These are phyloP conservation scores for Plantago lanceolata DNA, from an alignment of 305 asterid species.

Conservation along the genomic window DNA sequence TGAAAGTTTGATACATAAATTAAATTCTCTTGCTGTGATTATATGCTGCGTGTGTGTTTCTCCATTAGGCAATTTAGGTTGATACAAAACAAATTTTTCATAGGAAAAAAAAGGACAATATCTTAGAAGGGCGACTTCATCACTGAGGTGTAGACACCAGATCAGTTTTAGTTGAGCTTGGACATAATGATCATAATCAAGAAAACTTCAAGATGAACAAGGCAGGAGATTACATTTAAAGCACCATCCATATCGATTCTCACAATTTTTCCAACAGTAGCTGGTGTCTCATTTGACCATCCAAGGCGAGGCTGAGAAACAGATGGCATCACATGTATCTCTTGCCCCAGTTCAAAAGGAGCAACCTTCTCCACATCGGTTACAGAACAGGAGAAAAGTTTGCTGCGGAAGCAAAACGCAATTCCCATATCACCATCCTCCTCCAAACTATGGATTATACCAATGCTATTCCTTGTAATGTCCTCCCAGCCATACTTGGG, in stretches of 20 bases:
- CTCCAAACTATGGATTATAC: constrained; percentile 91
- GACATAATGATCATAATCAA: too few relatives aligned
- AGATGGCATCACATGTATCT: constrained; percentile 68
- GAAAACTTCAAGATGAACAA: constrained; percentile 20
- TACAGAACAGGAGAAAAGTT: constrained; percentile 81
- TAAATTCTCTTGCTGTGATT: neutral
- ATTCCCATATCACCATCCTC: constrained; percentile 96
- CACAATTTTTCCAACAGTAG: constrained; percentile 73
- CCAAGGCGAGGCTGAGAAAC: constrained; percentile 91
- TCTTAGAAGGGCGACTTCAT: too few relatives aligned
- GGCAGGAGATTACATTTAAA: constrained; percentile 63
- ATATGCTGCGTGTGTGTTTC: neutral
- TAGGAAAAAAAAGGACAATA: neutral
- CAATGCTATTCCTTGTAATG: constrained; percentile 72
- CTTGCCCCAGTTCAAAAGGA: constrained; percentile 85
- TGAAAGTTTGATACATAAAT: neutral
- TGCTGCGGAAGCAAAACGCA: constrained; percentile 93
- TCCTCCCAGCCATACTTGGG: constrained; percentile 99
- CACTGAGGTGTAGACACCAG: too few relatives aligned
- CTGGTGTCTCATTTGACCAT: constrained; percentile 92
- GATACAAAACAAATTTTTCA: neutral
- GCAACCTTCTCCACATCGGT: constrained; percentile 90
- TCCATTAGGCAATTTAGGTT: neutral
- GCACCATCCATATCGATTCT: constrained; percentile 97
- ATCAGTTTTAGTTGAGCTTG: too few relatives aligned